These are phyloP conservation scores for Cyberlindnera petersonii DNA, from an alignment of 805 yeast genomes.

Conservation along the genomic window DNA sequence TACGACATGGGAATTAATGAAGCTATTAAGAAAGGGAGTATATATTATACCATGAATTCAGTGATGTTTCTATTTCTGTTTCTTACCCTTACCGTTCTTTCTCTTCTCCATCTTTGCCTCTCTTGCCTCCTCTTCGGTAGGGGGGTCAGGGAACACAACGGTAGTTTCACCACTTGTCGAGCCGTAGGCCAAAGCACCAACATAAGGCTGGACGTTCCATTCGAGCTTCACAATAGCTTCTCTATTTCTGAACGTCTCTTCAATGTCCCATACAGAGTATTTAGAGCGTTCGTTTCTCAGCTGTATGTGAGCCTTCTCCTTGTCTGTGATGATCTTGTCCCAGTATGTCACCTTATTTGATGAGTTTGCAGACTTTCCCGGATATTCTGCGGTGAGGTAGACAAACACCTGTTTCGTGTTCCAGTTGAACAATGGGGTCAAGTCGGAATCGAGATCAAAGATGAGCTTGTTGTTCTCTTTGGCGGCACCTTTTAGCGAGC, in stretches of 20 bases:
- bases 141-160: slow-evolving; percentile 20
- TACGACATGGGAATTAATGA: no score
- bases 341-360: slow-evolving; percentile 76
- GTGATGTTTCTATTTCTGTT: slow-evolving; percentile 2
- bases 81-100: not conserved
- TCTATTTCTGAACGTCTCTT: slow-evolving; percentile 51
- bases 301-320: slow-evolving; percentile 54
- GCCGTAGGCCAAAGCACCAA: slow-evolving; percentile 78
- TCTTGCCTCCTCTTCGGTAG: slow-evolving; percentile 9
- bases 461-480: slow-evolving; percentile 71
- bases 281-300: slow-evolving; percentile 57
- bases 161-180: slow-evolving; percentile 35
- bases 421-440: slow-evolving; percentile 86
- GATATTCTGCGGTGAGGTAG: slow-evolving; percentile 82
- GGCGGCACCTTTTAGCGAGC: slow-evolving; percentile 60
- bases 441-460: slow-evolving; percentile 73
- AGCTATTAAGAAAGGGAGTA: no score
- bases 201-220: slow-evolving; percentile 90
- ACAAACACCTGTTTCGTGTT: slow-evolving; percentile 95
- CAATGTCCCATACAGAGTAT: slow-evolving; percentile 86
- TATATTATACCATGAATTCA: no score
- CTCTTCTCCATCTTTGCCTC: slow-evolving; percentile 13
- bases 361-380: slow-evolving; percentile 35
- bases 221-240: slow-evolving; percentile 68
- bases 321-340: slow-evolving; percentile 73